Evolutionary conservation across 2,329 filamentous ascomycete genomes (phyloP), one percentile per base, ranked within the genome.

Genomic region (Hawksworthiomyces lignivorus): DNA sequence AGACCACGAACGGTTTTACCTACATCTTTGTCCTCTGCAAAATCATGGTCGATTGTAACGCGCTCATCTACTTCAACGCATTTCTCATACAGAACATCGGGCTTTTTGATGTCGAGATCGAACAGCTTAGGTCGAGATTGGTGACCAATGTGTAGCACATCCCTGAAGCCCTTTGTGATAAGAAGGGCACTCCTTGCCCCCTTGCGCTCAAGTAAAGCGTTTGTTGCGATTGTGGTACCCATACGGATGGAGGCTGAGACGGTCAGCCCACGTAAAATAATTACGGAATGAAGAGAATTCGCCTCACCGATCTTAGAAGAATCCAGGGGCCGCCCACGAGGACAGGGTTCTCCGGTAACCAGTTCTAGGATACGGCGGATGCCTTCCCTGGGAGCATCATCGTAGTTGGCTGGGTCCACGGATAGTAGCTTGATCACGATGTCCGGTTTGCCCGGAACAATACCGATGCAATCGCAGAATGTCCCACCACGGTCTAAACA

Each of bases 161-260:
- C 88, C 52, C 80, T 82, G 69, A 95, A 95, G 0, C 89, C 89
- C 50, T 80, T 82, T 1, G 87, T 94, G 8, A 92, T 85, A 2
- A 95, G 77, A 62, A 96, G 73, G n/a, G 86, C 88, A 56, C 92
- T 89, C 53, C 78, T 80, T 63, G 94, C 87, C 31, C 89, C 89
- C 62, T 95, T 95, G 44, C 89, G 72, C 62, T 96, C 88, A 2
- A 96, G 71, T 43, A 96, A 64, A 0, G 89, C 89, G 60, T 96
- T 96, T 1, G 89, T 96, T 8, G 89, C 89, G 7, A 96, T 88
- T 0, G 89, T 96, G 2, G 89, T 96, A 28, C 89, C 89, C 88
- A 95, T 96, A 34, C 89, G 82, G 12, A 26, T 26, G 24, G 24
- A 26, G 24, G 24, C 24, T 26, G n/a, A n/a, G n/a, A n/a, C n/a